Base-by-base conservation (phyloP, 2,329 filamentous ascomycete species). In the Ascochyta viciae-villosae region DNA sequence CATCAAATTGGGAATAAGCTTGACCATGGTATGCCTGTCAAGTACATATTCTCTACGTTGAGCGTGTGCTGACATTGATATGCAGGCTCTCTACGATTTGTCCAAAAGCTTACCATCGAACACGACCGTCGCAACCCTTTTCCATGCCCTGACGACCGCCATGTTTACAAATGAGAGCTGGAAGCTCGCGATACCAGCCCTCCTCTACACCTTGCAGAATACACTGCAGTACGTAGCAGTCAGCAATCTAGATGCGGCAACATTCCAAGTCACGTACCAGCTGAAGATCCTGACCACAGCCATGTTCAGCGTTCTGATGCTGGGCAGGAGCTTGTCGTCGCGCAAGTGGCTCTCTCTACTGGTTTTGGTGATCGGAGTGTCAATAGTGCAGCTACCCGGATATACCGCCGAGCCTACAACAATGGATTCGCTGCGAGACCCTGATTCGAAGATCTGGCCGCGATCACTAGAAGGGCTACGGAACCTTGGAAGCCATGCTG, bases 211-310 rank as follows among this genome's bases (percentile, higher is more conserved):
- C 0, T 74, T 97, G 26, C 92, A 97, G 69, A 98, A 97, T 71
- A 90, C 90, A n/a, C 79, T 98, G 50, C 92, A 97, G 74, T 99
- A 97, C 71, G 85, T 96, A 48, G 94, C 92, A 1, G 87, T 97
- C 10, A 92, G 91, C 58, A 97, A 98, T 65, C 77, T 98, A 66
- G 92, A 96, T 68, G 90, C 94, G 0, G 92, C 95, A 4, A 92
- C 94, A 50, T 98, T 97, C 72, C 93, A 97, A 76, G 88, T 96
- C 56, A 86, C 95, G 24, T 96, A 95, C 74, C 94, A 99, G 77
- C 82, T 98, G 54, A 97, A 97, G 85, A 95, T 98, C 61, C 84
- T 97, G 60, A 91, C 91, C 1, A 95, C 92, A 0, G 93, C 95
- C 2, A 76, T 97, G 27, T 96, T 96, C 76, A 95, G 90, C 61